phyloP scores from a whole-genome alignment of 2,329 filamentous ascomycete species.

The Nigrograna mackinnonii region DNA sequence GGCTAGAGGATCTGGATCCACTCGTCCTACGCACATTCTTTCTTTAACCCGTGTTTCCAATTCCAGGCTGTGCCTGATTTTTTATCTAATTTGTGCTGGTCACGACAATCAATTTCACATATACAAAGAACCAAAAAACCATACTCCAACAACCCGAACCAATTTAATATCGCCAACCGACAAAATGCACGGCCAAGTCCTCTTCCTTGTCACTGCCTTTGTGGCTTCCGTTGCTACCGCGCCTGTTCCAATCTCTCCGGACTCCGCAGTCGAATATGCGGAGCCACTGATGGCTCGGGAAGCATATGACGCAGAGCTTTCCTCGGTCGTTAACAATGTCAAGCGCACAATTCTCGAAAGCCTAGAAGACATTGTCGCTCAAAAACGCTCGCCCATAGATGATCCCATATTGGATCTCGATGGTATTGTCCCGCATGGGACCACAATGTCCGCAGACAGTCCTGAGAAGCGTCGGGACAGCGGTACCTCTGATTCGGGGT shows the following conservation, averaged over 20 bases:
- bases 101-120: constrained; percentile 1
- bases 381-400: too few species aligned
- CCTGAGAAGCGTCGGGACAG: too few species aligned
- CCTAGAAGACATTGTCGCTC: constrained; percentile 1
- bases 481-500: too few species aligned
- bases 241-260: not conserved
- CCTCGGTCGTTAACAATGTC: constrained; percentile 1
- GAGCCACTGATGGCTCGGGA: not conserved
- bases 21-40: constrained; percentile 5
- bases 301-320: not conserved
- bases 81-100: constrained; percentile 3
- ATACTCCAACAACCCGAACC: not conserved
- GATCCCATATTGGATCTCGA: too few species aligned
- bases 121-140: not conserved
- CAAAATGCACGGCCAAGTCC: constrained; percentile 6
- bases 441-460: too few species aligned
- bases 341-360: constrained; percentile 6
- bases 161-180: constrained; percentile 4
- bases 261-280: constrained; percentile 1
- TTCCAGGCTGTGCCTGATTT: constrained; percentile 7
- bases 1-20: constrained; percentile 9
- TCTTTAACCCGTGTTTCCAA: constrained; percentile 2
- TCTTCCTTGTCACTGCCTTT: constrained; percentile 1
- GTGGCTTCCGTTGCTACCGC: constrained; percentile 2
- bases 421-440: too few species aligned